These are phyloP conservation scores for Myrica gale DNA, from an alignment of 306 rosid species.

Conservation along the genomic window DNA sequence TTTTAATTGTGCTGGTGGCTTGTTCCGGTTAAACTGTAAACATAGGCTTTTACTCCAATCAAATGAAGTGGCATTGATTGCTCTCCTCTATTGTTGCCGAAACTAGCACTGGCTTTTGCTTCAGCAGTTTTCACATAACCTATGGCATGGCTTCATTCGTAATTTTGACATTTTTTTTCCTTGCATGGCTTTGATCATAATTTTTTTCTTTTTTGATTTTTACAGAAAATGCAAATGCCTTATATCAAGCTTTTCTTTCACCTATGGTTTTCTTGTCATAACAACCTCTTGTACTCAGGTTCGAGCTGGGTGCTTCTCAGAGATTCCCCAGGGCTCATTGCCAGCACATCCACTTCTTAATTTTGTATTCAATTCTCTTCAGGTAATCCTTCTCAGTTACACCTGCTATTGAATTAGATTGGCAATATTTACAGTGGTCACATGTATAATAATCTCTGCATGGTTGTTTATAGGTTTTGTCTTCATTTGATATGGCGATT, in stretches of 20 bases:
- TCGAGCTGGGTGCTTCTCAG: constrained; percentile 93
- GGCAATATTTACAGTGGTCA: constrained; percentile 14
- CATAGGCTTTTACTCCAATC: neutral
- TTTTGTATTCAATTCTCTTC: constrained; percentile 80
- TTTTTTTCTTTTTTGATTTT: constrained; percentile 23
- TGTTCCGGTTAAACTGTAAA: constrained; percentile 2
- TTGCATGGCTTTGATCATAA: neutral
- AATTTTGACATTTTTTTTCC: constrained; percentile 11
- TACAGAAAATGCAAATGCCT: neutral
- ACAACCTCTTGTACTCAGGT: constrained; percentile 53
- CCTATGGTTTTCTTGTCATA: constrained; percentile 15
- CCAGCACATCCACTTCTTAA: constrained; percentile 82
- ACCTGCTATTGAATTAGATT: constrained; percentile 24
- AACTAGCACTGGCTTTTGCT: neutral
- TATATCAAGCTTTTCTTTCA: constrained; percentile 16
- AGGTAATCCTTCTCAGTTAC: constrained; percentile 45
- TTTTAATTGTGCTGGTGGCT: constrained; percentile 11
- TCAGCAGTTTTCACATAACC: neutral
- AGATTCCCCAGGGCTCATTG: constrained; percentile 73
- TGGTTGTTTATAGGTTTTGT: constrained; percentile 54
- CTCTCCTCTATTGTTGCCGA: neutral
- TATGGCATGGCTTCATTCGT: constrained; percentile 1
- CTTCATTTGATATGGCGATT: constrained; percentile 83
- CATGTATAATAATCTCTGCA: constrained; percentile 20
- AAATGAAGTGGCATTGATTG: neutral